Evolutionary conservation across 2,329 filamentous ascomycete species (phyloP), one percentile per base, ranked within the genome.

Genomic region (Cyphellophora europaea): DNA sequence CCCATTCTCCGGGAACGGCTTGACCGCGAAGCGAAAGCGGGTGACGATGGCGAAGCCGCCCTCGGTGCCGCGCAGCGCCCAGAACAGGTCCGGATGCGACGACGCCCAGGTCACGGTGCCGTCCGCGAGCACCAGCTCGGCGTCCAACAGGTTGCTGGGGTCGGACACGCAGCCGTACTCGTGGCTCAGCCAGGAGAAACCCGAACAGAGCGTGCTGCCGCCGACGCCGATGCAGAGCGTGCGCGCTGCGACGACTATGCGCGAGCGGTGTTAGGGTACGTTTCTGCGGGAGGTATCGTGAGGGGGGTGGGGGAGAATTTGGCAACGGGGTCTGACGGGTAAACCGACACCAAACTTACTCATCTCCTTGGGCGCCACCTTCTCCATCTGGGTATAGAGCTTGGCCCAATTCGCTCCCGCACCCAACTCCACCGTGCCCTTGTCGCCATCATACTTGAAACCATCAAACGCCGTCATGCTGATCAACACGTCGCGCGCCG

Each of bases 31-130:
- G 36, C 44, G 43, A 33, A 37, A 44, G 3, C 33, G 32, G 11
- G 38, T 37, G 11, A 35, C 43, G 14, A 44, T 29, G 17, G 38
- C 27, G 25, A 52, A 52, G n/a, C 43, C 45, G 2, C 57, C 57
- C 6, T 58, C 60, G 11, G 57, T 58, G 2, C 59, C 61, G n/a
- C 61, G 50, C 6, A 63, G 43, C 4, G 57, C 59, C 58, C 58
- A 64, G 11, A 63, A 46, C 2, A 64, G 48, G 12, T 64, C 60
- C 3, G 60, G 55, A 33, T 62, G 56, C 15, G 48, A 13, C 6
- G 53, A 54, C 2, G 59, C 59, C 61, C 61, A 64, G 2, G 61
- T 33, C 4, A 54, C 41, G 2, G 42, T 42, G 1, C 62, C 62
- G 35, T 63, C 56, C 5, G 51, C 44, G 19, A 55, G 50, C 13